A percentile compares a stretch with the other conserved stretches of the same genome.
These are phyloP conservation scores for Aaosphaeria pasadenensis DNA, from an alignment of 2,329 filamentous ascomycete species.

Conservation along the genomic window DNA sequence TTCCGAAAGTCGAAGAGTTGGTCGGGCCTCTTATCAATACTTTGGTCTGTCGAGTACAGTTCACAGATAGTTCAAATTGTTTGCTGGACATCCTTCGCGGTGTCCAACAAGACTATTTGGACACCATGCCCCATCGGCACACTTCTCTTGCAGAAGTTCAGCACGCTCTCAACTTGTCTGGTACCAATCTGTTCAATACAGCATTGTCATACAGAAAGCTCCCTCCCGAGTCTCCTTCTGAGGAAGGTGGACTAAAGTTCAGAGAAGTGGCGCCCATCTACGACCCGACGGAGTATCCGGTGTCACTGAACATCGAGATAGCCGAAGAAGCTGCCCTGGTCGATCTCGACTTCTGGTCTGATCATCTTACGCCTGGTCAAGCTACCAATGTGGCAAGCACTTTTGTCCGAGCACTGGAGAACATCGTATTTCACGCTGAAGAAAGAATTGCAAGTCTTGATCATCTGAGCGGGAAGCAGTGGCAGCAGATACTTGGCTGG, in stretches of 20 bases:
- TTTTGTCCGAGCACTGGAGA: constrained; percentile 27
- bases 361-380: constrained; percentile 28
- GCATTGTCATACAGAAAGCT: constrained; percentile 48
- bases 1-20: constrained; percentile 39
- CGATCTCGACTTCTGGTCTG: constrained; percentile 34
- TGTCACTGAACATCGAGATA: constrained; percentile 49
- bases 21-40: constrained; percentile 50
- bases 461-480: constrained; percentile 37
- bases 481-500: constrained; percentile 26
- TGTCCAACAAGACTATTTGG: constrained; percentile 47
- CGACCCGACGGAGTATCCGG: constrained; percentile 49
- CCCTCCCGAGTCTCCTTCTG: constrained; percentile 22
- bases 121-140: constrained; percentile 44
- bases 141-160: constrained; percentile 46
- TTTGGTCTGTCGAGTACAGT: constrained; percentile 42
- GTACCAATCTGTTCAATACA: constrained; percentile 45
- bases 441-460: constrained; percentile 33
- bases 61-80: constrained; percentile 24
- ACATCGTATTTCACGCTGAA: constrained; percentile 37
- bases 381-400: constrained; percentile 30
- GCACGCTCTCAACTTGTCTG: constrained; percentile 35
- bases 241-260: constrained; percentile 33
- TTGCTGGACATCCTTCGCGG: constrained; percentile 40
- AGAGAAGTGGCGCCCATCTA: constrained; percentile 35
- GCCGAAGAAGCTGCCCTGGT: constrained; percentile 34